A percentile compares a stretch with the other conserved stretches of the same genome.
Evolutionary conservation across 257 asterid species (phyloP).

Genomic region (Plantago major): DNA sequence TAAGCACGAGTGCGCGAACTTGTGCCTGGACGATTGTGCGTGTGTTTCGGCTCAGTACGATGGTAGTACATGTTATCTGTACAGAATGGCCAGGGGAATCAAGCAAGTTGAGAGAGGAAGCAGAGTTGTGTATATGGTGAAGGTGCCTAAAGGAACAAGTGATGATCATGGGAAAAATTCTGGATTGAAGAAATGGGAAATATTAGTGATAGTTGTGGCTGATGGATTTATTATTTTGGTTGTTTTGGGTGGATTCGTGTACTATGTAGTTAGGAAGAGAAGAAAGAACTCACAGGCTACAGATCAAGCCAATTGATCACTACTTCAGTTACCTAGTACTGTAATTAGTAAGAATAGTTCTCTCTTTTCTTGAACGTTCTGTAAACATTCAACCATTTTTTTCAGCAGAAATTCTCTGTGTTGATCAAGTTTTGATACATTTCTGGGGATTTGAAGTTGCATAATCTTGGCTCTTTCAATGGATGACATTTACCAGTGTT

Average conservation of each 20-base stretch:
- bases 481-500: too few relatives aligned
- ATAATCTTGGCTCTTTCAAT: too few relatives aligned
- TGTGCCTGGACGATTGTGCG: slow-evolving; percentile 54
- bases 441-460: too few relatives aligned
- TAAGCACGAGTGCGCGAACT: slow-evolving; percentile 42
- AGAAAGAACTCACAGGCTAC: slow-evolving; percentile 24
- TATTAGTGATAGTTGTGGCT: slow-evolving; percentile 52
- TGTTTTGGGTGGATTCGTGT: slow-evolving; percentile 59
- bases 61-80: slow-evolving; percentile 35
- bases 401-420: too few relatives aligned
- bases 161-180: slow-evolving; percentile 31
- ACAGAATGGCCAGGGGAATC: slow-evolving; percentile 58
- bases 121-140: slow-evolving; percentile 44
- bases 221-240: slow-evolving; percentile 60
- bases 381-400: too few relatives aligned
- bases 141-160: slow-evolving; percentile 42
- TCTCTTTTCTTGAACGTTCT: not conserved
- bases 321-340: not conserved
- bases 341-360: not conserved
- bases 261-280: slow-evolving; percentile 46
- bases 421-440: too few relatives aligned
- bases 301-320: slow-evolving; percentile 12
- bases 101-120: slow-evolving; percentile 43
- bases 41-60: slow-evolving; percentile 60
- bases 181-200: slow-evolving; percentile 64